Conservation (phyloP, 2,329 filamentous ascomycete genomes). For the Epichloe gansuensis region DNA sequence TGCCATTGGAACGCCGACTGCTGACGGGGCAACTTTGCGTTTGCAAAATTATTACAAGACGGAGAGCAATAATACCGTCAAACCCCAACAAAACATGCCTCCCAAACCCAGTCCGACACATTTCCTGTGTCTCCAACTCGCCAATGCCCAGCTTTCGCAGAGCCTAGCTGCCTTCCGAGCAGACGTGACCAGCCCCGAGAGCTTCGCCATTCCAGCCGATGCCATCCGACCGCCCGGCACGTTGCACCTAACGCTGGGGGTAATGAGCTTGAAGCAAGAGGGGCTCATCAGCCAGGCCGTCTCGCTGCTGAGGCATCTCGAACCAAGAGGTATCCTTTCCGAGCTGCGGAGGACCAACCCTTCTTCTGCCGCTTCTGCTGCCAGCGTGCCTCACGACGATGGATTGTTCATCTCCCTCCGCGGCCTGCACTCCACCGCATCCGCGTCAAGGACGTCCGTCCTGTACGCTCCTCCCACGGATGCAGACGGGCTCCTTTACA, state of each 20-base stretch:
- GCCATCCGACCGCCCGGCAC: conserved; percentile 69
- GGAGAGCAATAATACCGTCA: neutral
- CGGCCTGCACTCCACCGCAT: conserved; percentile 51
- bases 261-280: conserved; percentile 57
- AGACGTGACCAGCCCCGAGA: conserved; percentile 36
- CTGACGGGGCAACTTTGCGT: neutral
- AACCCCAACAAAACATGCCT: conserved; percentile 21
- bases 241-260: conserved; percentile 75
- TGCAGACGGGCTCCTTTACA: conserved; percentile 33
- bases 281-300: conserved; percentile 30
- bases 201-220: conserved; percentile 43
- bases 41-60: no score
- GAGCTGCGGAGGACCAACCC: conserved; percentile 8
- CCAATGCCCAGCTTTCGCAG: conserved; percentile 51
- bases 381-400: neutral
- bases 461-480: conserved; percentile 54
- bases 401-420: conserved; percentile 34
- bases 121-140: conserved; percentile 65
- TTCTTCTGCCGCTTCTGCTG: neutral
- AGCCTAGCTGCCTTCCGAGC: conserved; percentile 50
- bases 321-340: conserved; percentile 27
- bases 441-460: conserved; percentile 42
- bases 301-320: conserved; percentile 26
- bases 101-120: conserved; percentile 46
- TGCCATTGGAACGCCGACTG: neutral